Conservation (phyloP, 2,329 filamentous ascomycete genomes). For the Xylogone sp. region DNA sequence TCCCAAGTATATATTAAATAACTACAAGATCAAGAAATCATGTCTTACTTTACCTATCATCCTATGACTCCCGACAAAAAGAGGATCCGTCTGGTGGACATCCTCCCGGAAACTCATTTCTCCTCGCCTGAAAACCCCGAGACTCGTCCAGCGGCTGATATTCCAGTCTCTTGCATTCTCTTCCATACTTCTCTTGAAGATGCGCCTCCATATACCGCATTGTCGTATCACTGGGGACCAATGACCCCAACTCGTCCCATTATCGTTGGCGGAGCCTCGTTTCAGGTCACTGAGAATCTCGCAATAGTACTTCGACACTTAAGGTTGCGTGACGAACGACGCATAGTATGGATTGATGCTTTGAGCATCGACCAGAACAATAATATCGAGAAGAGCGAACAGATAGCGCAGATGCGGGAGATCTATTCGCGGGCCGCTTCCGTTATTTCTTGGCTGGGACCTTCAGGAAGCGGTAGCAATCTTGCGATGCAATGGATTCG, state of each 20-base stretch:
- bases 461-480: slow-evolving; percentile 5
- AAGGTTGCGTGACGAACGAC: slow-evolving; percentile 2
- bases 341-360: slow-evolving; percentile 25
- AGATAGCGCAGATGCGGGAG: slow-evolving; percentile 22
- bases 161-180: no score
- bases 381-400: slow-evolving; percentile 16
- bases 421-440: slow-evolving; percentile 22
- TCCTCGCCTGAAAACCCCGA: no score
- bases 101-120: no score
- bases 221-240: no score
- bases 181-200: no score
- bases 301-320: slow-evolving; percentile 12
- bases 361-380: slow-evolving; percentile 26
- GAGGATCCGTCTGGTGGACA: no score
- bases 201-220: no score
- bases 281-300: slow-evolving; percentile 9
- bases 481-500: slow-evolving; percentile 9
- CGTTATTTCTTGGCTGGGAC: slow-evolving; percentile 27
- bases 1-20: no score
- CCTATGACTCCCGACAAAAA: no score
- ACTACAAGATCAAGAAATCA: no score
- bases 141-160: no score
- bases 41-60: no score
- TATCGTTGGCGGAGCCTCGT: slow-evolving; percentile 3
- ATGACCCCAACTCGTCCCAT: not conserved